Evolutionary conservation across 139 green algal genomes (phyloP), one percentile per base, ranked within the genome.

Genomic region (Gonium pectorale): DNA sequence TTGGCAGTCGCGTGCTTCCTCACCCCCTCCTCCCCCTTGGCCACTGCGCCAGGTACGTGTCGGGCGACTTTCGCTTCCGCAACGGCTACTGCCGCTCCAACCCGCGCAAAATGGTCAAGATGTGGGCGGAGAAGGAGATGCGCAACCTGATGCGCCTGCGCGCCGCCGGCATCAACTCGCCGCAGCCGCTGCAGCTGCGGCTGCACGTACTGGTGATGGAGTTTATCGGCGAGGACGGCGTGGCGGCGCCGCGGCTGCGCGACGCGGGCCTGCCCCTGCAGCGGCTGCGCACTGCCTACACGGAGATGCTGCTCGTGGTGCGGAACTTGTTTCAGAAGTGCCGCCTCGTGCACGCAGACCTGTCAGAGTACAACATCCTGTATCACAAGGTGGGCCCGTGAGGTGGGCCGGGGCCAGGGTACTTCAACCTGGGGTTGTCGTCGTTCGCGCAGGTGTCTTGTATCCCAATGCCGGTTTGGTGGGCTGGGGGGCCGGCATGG

Each of bases 71-170:
- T 67, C 94, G 97, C 59, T 99, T 99, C 89, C 84, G 94, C 22
- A 90, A 92, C 35, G 95, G 97, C 81, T 99, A 99, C 93, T 96
- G 94, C 90, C 95, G 95, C 72, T 93, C 90, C 89, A 99, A 99
- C 90, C 97, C 97, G 7, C 91, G 97, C 67, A 99, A 99, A 92
- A 99, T 99, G 97, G 97, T 99, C 19, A 96, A 99, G 67, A 88
- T 93, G 82, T 99, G 97, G 97, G 97, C 97, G 31, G 97, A 99
- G 91, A 99, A 99, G 94, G 97, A 99, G 94, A 96, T 98, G 92
- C 91, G 97, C 63, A 99, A 99, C 92, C 91, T 99, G 79, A 87
- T 89, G 31, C 92, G 97, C 38, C 86, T 90, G 49, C 64, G 68
- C 35, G 67, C 88, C 0, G 93, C 92, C 7, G 97, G 97, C 75